Base-by-base conservation (phyloP, 225 moss, liverwort and hornwort genomes). In the Antitrichia curtipendula region DNA sequence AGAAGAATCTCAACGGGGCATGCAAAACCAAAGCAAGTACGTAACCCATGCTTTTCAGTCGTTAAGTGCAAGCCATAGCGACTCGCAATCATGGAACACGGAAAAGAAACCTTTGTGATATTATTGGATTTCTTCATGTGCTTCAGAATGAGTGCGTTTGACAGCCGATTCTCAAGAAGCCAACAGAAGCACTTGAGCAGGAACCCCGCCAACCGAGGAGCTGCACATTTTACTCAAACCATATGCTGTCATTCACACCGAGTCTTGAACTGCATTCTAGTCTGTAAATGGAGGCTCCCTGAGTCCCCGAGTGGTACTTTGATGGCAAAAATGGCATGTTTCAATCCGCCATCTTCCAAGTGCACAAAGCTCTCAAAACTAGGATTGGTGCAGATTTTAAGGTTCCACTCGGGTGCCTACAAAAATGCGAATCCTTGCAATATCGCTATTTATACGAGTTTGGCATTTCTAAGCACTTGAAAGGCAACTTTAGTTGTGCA, bases 161-260 rank as follows among this genome's bases (percentile, higher is more conserved):
- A 89, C 34, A 95, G 64, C 25, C 89, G 89, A 27, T 85, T 91
- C 88, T 95, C 95, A 79, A 96, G 88, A 84, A 96, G 91, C 95
- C 95, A 96, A 31, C 86, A 87, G 85, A 96, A 96, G 86, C 93
- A 95, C 88, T 89, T 93, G n/a, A 96, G 94, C 40, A 91, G 76
- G 87, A 93, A 87, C 78, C 96, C 96, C 32, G 89, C 89, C 32
- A 96, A 88, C 75, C 89, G 86, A 60, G 96, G 96, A 84, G 95
- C 96, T 96, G 95, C 95, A 91, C 78, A 80, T 64, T 59, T 58
- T 59, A 80, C 25, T 20, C 83, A 89, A 49, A 58, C 36, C 49
- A 18, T 58, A 64, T 66, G 82, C 40, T 69, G 73, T 82, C 73
- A 87, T 60, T 50, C 87, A 60, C 59, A 60, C 29, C 8, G 27